Evolutionary conservation across 2,329 filamentous ascomycete species (phyloP).

Genomic region (Phaeosphaeriaceae sp.): DNA sequence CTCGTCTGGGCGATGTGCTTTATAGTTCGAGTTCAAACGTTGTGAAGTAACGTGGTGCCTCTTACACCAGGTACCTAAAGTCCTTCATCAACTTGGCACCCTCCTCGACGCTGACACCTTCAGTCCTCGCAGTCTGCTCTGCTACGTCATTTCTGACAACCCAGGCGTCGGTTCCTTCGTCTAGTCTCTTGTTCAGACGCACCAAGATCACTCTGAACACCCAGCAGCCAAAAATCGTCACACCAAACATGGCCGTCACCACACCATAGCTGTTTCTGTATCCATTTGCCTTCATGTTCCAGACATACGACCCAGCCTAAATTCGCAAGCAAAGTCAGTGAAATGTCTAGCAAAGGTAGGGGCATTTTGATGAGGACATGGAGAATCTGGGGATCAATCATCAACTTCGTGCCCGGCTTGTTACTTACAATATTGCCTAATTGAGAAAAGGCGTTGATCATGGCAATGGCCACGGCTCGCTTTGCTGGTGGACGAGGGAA

Average conservation of each 20-base stretch:
- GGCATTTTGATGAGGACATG: not conserved
- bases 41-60: no score
- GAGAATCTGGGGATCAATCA: not conserved
- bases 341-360: not conserved
- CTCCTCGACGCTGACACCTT: constrained; percentile 39
- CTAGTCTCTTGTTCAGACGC: constrained; percentile 40
- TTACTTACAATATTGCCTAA: constrained; percentile 26
- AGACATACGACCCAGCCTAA: constrained; percentile 64
- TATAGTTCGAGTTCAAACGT: no score
- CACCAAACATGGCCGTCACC: constrained; percentile 69
- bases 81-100: constrained; percentile 35
- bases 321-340: not conserved
- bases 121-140: constrained; percentile 37
- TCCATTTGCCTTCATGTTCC: constrained; percentile 65
- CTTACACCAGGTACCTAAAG: constrained; percentile 43
- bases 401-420: not conserved
- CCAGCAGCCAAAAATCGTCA: constrained; percentile 61
- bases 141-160: constrained; percentile 35
- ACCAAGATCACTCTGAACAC: constrained; percentile 38
- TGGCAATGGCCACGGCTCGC: constrained; percentile 66
- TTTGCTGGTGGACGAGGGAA: constrained; percentile 65
- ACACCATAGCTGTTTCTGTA: constrained; percentile 71
- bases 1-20: no score
- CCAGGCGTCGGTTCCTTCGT: constrained; percentile 38
- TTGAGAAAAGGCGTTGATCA: constrained; percentile 62